These are phyloP conservation scores for Elongisporangium undulatum DNA, from an alignment of 352 stramenopile genomes.

Conservation along the genomic window DNA sequence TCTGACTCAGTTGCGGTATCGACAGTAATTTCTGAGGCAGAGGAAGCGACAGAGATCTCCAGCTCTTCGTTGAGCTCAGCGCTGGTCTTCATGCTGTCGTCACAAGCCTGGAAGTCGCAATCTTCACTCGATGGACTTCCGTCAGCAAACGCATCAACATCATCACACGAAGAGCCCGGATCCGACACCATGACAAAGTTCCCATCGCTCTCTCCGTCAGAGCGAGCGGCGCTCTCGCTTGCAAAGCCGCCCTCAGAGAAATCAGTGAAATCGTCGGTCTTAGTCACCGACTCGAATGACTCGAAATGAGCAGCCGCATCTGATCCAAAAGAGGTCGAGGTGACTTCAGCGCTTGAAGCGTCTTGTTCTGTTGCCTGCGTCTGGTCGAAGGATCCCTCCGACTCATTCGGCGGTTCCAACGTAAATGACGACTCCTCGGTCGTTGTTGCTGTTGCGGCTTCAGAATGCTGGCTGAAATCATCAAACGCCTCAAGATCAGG, in stretches of 20 bases:
- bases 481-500: neutral
- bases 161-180: neutral
- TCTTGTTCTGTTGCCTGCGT: neutral
- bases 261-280: neutral
- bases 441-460: neutral
- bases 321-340: neutral
- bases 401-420: neutral
- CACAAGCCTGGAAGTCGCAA: neutral
- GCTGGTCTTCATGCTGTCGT: neutral
- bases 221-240: neutral
- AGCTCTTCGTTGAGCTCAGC: neutral
- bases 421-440: neutral
- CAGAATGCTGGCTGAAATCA: neutral
- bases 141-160: neutral
- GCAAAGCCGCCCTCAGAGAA: neutral
- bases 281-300: neutral
- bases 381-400: neutral
- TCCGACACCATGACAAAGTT: neutral
- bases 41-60: neutral
- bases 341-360: neutral
- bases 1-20: neutral
- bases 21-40: neutral
- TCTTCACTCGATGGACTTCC: neutral
- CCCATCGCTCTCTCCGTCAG: neutral
- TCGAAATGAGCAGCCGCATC: neutral